These are phyloP conservation scores for Neospermospora avenae DNA, from an alignment of 2,329 filamentous ascomycete genomes.

Conservation along the genomic window DNA sequence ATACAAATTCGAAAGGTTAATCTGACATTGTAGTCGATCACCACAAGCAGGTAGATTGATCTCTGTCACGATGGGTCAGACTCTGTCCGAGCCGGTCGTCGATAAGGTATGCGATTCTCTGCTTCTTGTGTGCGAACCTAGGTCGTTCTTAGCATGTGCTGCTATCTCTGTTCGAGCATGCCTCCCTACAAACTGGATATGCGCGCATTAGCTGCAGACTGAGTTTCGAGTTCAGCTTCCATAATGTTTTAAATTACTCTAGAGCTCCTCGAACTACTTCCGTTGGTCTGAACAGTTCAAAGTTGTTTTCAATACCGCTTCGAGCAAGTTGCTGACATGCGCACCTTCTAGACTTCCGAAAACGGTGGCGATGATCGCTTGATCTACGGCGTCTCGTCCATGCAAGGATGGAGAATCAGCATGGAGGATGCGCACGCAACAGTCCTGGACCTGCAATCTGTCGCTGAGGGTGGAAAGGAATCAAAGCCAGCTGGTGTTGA, in stretches of 20 bases:
- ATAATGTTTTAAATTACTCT: background rate
- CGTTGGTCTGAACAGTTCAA: too few relatives aligned
- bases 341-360: constrained; percentile 58
- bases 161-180: background rate
- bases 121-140: background rate
- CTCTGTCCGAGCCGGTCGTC: constrained; percentile 96
- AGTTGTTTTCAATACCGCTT: too few relatives aligned
- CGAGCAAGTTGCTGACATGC: constrained; percentile 18
- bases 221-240: background rate
- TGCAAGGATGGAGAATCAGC: constrained; percentile 99
- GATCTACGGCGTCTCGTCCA: constrained; percentile 91
- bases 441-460: constrained; percentile 74
- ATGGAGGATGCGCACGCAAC: constrained; percentile 97
- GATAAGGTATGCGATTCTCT: constrained; percentile 75
- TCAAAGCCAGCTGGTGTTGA: constrained; percentile 56
- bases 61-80: constrained; percentile 78
- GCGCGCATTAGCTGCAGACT: background rate
- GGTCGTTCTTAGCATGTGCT: background rate
- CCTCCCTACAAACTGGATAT: background rate
- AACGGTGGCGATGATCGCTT: constrained; percentile 90
- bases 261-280: background rate
- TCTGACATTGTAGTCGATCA: constrained; percentile 13
- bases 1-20: constrained; percentile 8
- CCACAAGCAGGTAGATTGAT: background rate
- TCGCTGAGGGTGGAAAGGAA: constrained; percentile 48